Base-by-base conservation (phyloP, 2,329 filamentous ascomycete genomes). In the Ceratocystis variospora region DNA sequence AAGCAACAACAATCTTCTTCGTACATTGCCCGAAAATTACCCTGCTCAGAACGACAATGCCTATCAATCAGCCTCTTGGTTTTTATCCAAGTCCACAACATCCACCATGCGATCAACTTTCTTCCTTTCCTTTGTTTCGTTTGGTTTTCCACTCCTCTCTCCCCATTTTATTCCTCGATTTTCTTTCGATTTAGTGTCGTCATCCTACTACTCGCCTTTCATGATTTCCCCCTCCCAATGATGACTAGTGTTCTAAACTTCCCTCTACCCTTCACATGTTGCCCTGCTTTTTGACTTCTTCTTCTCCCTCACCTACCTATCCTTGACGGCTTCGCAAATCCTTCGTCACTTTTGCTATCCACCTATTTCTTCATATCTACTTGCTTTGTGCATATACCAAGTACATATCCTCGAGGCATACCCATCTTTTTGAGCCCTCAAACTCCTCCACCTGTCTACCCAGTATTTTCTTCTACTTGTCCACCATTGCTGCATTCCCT, bases 211-310 rank as follows among this genome's bases (percentile, higher is more conserved):
- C 22, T 28, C 66, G 61, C 45, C 63, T 53, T 41, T 62, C 65
- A 65, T 53, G 69, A 66, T 45, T 66, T 45, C 44, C 67, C 25
- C 67, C 25, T 44, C 44, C 37, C 46, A 37, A 19, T 25, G 46
- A n/a, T 41, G 41, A 22, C 61, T 63, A 63, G 61, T 63, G 61
- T 45, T 45, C 22, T 28, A 28, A 63, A 15, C 61, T 48, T 48
- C 61, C 61, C 48, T 63, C 61, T 50, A 48, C 41, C 61, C 61
- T 63, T 63, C 41, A 63, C 61, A 63, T 63, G 61, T 19, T 63
- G 61, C 31, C 25, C 45, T n/a, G 25, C n/a, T 50, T 63, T 48
- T 48, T 31, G 44, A n/a, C 17, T 63, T 63, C 17, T 37, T 33
- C 37, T 19, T 63, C 61, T 63, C 17, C 22, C 45, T 22, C 61